A percentile compares a stretch with the other conserved stretches of the same genome.
These are phyloP conservation scores for Aspergillus intermedius DNA, from an alignment of 2,329 filamentous ascomycete species.

Conservation along the genomic window DNA sequence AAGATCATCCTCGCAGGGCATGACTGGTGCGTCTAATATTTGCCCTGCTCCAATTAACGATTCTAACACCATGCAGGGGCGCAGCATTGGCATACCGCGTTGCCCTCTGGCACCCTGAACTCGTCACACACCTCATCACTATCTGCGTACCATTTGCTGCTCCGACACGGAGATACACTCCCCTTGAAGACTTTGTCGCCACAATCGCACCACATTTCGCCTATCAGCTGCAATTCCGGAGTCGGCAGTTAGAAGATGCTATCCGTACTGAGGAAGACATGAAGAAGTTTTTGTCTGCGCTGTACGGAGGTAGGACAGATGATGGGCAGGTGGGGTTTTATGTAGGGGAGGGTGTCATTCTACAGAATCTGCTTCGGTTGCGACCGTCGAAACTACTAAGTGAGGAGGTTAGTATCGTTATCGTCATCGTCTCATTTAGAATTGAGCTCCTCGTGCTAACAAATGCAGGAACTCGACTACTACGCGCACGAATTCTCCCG, in stretches of 20 bases:
- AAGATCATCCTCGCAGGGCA: conserved; percentile 79
- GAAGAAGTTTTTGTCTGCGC: conserved; percentile 60
- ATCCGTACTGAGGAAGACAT: conserved; percentile 57
- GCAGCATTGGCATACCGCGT: conserved; percentile 69
- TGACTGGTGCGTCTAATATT: conserved; percentile 56
- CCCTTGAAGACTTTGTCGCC: conserved; percentile 56
- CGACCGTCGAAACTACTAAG: conserved; percentile 54
- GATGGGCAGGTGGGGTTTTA: conserved; percentile 54
- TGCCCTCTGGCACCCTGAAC: conserved; percentile 64
- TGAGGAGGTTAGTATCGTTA: conserved; percentile 45
- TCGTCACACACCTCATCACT: conserved; percentile 69
- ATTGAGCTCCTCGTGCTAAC: conserved; percentile 3
- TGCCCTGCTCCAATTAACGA: background rate
- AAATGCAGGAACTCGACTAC: conserved; percentile 58
- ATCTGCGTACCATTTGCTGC: conserved; percentile 70
- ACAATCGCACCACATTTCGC: conserved; percentile 59
- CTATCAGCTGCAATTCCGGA: conserved; percentile 78
- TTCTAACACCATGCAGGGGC: conserved; percentile 47
- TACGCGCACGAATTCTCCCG: conserved; percentile 67
- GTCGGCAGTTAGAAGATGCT: conserved; percentile 57
- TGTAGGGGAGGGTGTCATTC: conserved; percentile 54
- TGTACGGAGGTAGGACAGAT: conserved; percentile 62
- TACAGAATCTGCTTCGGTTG: conserved; percentile 57
- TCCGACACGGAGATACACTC: conserved; percentile 48
- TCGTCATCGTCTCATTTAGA: background rate